phyloP scores from a whole-genome alignment of 805 yeast species.

The Cyberlindnera euphorbiae region DNA sequence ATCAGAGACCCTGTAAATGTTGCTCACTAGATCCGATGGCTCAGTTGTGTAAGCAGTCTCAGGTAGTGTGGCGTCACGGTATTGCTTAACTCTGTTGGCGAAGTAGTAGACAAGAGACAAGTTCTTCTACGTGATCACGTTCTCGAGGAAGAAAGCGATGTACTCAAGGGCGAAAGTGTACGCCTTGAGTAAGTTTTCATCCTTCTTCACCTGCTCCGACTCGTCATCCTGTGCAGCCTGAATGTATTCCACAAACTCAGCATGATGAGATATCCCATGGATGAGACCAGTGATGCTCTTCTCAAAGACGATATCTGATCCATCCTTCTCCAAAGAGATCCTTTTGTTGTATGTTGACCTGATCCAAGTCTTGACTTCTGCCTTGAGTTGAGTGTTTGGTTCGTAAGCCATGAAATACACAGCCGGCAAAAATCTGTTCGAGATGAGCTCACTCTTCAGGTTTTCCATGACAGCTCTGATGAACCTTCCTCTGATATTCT shows the following conservation, averaged over 20 bases:
- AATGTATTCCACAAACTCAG: conserved; percentile 48
- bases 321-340: conserved; percentile 19
- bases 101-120: conserved; percentile 69
- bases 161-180: conserved; percentile 54
- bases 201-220: not conserved
- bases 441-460: conserved; percentile 46
- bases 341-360: conserved; percentile 45
- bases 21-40: conserved; percentile 27
- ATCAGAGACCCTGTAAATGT: conserved; percentile 65
- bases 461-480: conserved; percentile 45
- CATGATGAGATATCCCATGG: conserved; percentile 71
- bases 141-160: conserved; percentile 52
- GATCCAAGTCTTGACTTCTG: conserved; percentile 64
- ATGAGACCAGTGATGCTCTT: conserved; percentile 61
- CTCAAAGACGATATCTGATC: conserved; percentile 51
- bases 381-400: conserved; percentile 48
- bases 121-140: conserved; percentile 61
- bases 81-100: conserved; percentile 75
- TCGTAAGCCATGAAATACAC: conserved; percentile 76
- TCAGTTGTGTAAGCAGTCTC: conserved; percentile 26
- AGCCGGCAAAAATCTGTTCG: conserved; percentile 63
- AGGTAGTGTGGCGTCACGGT: conserved; percentile 44
- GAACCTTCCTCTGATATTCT: conserved; percentile 50
- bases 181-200: conserved; percentile 34
- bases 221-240: conserved; percentile 13